Conservation (phyloP, 169 alveolate species). For the Eimeria tenella region DNA sequence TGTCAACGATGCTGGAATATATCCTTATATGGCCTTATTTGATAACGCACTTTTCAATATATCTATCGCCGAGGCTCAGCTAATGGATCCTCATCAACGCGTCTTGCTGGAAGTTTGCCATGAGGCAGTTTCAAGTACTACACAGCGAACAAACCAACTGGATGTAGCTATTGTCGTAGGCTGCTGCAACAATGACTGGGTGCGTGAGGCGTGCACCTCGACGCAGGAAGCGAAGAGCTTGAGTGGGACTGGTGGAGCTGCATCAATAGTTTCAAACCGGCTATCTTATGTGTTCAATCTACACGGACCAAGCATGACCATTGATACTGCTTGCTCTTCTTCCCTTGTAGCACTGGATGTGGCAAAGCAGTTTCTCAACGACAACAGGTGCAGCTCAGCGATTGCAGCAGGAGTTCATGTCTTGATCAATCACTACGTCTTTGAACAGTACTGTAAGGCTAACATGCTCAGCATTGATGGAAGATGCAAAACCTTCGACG, state of each 20-base stretch:
- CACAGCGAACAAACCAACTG: not conserved
- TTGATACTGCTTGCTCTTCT: slow-evolving; percentile 89
- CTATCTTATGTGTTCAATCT: slow-evolving; percentile 80
- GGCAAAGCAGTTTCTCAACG: slow-evolving; percentile 71
- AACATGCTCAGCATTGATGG: slow-evolving; percentile 82
- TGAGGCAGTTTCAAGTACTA: slow-evolving; percentile 74
- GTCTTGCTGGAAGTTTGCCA: slow-evolving; percentile 81
- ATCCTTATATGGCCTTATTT: slow-evolving; percentile 79
- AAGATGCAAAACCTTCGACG: slow-evolving; percentile 85
- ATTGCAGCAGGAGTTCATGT: slow-evolving; percentile 83
- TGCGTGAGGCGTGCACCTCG: slow-evolving; percentile 38
- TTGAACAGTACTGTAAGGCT: slow-evolving; percentile 80
- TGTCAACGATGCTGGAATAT: slow-evolving; percentile 80
- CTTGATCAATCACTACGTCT: slow-evolving; percentile 78
- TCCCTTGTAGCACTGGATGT: slow-evolving; percentile 85
- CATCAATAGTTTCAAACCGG: slow-evolving; percentile 84
- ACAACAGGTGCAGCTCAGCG: slow-evolving; percentile 68
- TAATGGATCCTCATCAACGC: slow-evolving; percentile 88
- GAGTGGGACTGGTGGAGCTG: slow-evolving; percentile 83
- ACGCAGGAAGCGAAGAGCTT: slow-evolving; percentile 51
- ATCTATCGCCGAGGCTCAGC: slow-evolving; percentile 81
- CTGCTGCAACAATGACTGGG: slow-evolving; percentile 85
- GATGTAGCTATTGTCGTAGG: slow-evolving; percentile 83
- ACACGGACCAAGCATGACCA: slow-evolving; percentile 85
- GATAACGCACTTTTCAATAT: slow-evolving; percentile 81